A percentile compares a stretch with the other conserved stretches of the same genome.
Conservation (phyloP, 495 filamentous ascomycete genomes). For the Glonium stellatum region DNA sequence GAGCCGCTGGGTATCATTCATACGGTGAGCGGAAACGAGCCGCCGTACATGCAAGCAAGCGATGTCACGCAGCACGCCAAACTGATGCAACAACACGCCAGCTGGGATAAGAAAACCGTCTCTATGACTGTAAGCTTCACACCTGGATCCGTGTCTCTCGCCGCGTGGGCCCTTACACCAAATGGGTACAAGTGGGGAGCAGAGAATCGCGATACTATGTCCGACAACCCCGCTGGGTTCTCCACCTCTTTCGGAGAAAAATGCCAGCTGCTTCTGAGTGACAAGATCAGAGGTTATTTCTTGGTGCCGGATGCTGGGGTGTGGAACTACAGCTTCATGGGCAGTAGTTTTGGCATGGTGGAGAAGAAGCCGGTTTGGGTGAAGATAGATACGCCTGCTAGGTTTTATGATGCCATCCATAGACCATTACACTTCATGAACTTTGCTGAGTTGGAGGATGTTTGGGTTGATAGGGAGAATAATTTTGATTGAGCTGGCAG, state of each 20-base stretch:
- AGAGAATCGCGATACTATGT: slow-evolving; percentile 87
- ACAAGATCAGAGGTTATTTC: slow-evolving; percentile 91
- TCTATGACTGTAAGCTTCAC: slow-evolving; percentile 98
- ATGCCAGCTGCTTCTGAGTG: slow-evolving; percentile 84
- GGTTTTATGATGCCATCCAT: slow-evolving; percentile 91
- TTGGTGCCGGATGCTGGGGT: slow-evolving; percentile 82
- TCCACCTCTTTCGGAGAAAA: slow-evolving; percentile 88
- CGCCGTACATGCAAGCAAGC: slow-evolving; percentile 87
- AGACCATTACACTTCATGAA: slow-evolving; percentile 76
- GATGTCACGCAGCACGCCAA: slow-evolving; percentile 92
- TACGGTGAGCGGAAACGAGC: slow-evolving; percentile 89
- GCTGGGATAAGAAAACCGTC: slow-evolving; percentile 92
- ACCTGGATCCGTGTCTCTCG: slow-evolving; percentile 92
- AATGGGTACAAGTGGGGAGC: slow-evolving; percentile 94
- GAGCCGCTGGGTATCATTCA: slow-evolving; percentile 95
- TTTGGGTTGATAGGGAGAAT: slow-evolving; percentile 40
- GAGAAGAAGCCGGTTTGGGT: slow-evolving; percentile 89
- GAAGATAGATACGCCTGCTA: slow-evolving; percentile 77
- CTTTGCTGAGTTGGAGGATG: slow-evolving; percentile 40
- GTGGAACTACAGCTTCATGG: slow-evolving; percentile 99
- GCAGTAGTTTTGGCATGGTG: slow-evolving; percentile 71
- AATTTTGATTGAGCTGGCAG: slow-evolving; percentile 27
- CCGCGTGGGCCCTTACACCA: slow-evolving; percentile 86
- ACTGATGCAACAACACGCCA: slow-evolving; percentile 72
- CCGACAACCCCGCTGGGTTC: slow-evolving; percentile 91